phyloP scores from a whole-genome alignment of 306 rosid species.

The Amphicarpaea edgeworthii region DNA sequence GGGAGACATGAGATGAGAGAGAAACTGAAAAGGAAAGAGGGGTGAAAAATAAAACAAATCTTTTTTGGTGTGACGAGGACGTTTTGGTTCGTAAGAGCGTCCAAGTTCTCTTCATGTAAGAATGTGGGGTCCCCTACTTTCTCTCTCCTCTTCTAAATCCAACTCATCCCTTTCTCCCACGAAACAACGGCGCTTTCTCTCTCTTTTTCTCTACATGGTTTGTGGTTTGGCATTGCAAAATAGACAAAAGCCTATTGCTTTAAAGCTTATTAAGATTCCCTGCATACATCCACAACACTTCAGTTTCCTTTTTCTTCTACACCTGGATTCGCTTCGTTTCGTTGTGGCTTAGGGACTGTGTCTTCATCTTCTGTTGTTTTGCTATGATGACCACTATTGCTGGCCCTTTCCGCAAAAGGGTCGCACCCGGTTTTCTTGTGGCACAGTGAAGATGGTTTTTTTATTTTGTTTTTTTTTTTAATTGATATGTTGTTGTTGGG shows the following conservation, averaged over 20 bases:
- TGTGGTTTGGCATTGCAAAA: slow-evolving; percentile 45
- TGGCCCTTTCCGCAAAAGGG: slow-evolving; percentile 4
- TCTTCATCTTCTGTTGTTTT: slow-evolving; percentile 5
- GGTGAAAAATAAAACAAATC: slow-evolving; percentile 54
- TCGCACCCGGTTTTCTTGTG: slow-evolving; percentile 41
- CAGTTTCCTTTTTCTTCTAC: neutral
- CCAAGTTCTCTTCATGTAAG: slow-evolving; percentile 97
- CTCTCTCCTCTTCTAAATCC: slow-evolving; percentile 47
- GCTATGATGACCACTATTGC: slow-evolving; percentile 3
- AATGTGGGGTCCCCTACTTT: slow-evolving; percentile 58
- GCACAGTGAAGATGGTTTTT: slow-evolving; percentile 13
- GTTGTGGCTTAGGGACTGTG: slow-evolving; percentile 5
- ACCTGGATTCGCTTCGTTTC: neutral
- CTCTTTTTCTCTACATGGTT: slow-evolving; percentile 41
- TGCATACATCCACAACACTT: neutral
- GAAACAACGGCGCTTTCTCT: slow-evolving; percentile 75
- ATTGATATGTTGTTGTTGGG: slow-evolving; percentile 42
- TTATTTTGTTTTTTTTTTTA: slow-evolving; percentile 16
- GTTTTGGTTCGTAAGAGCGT: slow-evolving; percentile 72
- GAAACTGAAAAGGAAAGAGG: slow-evolving; percentile 40
- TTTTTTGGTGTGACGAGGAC: slow-evolving; percentile 68
- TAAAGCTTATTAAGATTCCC: slow-evolving; percentile 27
- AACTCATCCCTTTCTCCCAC: slow-evolving; percentile 46
- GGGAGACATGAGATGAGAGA: slow-evolving; percentile 3
- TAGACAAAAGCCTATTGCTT: neutral